These are phyloP conservation scores for Trichoderma atroviride DNA, from an alignment of 2,329 filamentous ascomycete species.

Conservation along the genomic window DNA sequence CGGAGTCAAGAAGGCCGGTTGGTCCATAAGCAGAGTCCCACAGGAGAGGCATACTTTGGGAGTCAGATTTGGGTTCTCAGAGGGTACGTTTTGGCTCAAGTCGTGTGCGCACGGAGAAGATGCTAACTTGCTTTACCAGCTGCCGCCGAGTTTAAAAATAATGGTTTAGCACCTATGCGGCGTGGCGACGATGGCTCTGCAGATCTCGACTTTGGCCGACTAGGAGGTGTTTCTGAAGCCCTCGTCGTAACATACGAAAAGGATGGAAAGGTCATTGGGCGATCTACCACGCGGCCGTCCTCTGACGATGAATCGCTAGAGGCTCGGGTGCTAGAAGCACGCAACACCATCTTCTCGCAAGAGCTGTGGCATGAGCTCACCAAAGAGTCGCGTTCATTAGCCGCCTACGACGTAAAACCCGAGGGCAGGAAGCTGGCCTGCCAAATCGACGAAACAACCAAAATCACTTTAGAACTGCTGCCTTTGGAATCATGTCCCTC, in stretches of 20 bases:
- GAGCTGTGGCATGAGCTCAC: slow-evolving; percentile 91
- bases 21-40: slow-evolving; percentile 80
- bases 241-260: slow-evolving; percentile 69
- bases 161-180: slow-evolving; percentile 79
- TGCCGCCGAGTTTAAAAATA: slow-evolving; percentile 61
- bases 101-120: background rate
- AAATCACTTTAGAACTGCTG: slow-evolving; percentile 68
- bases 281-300: slow-evolving; percentile 54
- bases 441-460: slow-evolving; percentile 53
- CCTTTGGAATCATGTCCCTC: slow-evolving; percentile 51
- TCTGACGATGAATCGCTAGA: slow-evolving; percentile 60
- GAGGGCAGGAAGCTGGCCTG: slow-evolving; percentile 61
- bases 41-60: slow-evolving; percentile 73
- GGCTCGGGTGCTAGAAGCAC: slow-evolving; percentile 70
- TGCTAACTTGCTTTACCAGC: slow-evolving; percentile 45
- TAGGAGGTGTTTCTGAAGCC: slow-evolving; percentile 57
- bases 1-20: slow-evolving; percentile 78
- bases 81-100: slow-evolving; percentile 52
- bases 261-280: slow-evolving; percentile 61
- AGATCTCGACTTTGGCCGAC: slow-evolving; percentile 66
- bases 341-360: slow-evolving; percentile 78
- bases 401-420: slow-evolving; percentile 69
- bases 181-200: slow-evolving; percentile 75
- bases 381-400: slow-evolving; percentile 74
- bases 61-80: slow-evolving; percentile 86